phyloP scores from a whole-genome alignment of 495 filamentous ascomycete species.

The Podospora pseudoanserina region DNA sequence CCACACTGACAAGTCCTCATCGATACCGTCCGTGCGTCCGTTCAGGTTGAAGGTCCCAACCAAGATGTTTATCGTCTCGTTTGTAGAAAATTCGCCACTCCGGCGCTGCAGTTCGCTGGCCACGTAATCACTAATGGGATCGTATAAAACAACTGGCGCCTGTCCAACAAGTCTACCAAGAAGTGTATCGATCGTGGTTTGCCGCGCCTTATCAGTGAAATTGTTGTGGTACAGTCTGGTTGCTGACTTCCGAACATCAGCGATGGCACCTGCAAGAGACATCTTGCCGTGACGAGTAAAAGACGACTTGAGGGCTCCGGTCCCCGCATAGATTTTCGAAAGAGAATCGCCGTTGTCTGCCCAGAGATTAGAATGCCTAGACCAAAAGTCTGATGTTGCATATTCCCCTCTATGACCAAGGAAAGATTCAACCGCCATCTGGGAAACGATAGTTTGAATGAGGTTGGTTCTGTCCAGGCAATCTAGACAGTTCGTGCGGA shows the following conservation, averaged over 20 bases:
- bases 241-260: slow-evolving; percentile 90
- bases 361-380: slow-evolving; percentile 87
- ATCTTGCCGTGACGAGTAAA: slow-evolving; percentile 96
- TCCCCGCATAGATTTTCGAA: slow-evolving; percentile 94
- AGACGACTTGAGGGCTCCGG: slow-evolving; percentile 89
- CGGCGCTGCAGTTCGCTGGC: slow-evolving; percentile 65
- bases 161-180: slow-evolving; percentile 82
- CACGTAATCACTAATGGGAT: slow-evolving; percentile 91
- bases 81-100: slow-evolving; percentile 50
- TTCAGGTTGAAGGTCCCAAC: slow-evolving; percentile 95
- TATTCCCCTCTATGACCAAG: slow-evolving; percentile 62
- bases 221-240: slow-evolving; percentile 95
- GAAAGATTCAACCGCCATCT: slow-evolving; percentile 83
- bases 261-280: slow-evolving; percentile 90
- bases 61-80: slow-evolving; percentile 55
- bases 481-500: slow-evolving; percentile 93
- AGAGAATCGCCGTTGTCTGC: slow-evolving; percentile 97
- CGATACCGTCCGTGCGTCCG: slow-evolving; percentile 69
- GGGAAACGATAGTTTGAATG: slow-evolving; percentile 90
- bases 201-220: slow-evolving; percentile 87
- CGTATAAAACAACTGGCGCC: slow-evolving; percentile 76
- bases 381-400: slow-evolving; percentile 76
- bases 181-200: slow-evolving; percentile 91
- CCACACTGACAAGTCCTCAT: slow-evolving; percentile 81
- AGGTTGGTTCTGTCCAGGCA: slow-evolving; percentile 95